Evolutionary conservation across 352 stramenopile species (phyloP).

Genomic region (Achlya hypogyna): DNA sequence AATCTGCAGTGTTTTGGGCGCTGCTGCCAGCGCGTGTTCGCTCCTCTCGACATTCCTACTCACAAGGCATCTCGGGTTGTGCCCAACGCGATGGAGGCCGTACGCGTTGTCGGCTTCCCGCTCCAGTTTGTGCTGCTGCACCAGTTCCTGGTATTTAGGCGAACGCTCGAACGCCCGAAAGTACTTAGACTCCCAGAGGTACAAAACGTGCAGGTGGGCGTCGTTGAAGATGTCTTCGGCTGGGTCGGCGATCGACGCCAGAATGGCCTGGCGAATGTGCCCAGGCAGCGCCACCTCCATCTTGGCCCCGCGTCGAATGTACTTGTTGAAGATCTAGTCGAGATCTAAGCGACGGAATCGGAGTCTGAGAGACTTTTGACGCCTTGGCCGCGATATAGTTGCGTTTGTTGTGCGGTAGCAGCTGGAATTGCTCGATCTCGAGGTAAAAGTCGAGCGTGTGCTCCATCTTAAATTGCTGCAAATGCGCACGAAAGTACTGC

Average conservation of each 20-base stretch:
- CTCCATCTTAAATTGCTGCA: slow-evolving; percentile 40
- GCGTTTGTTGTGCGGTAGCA: slow-evolving; percentile 49
- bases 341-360: neutral
- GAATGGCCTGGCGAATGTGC: slow-evolving; percentile 52
- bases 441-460: slow-evolving; percentile 63
- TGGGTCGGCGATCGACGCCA: slow-evolving; percentile 47
- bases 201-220: slow-evolving; percentile 42
- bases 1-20: neutral
- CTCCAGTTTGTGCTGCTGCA: neutral
- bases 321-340: slow-evolving; percentile 51
- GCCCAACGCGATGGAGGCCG: neutral
- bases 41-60: too few relatives aligned
- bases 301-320: slow-evolving; percentile 45
- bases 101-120: neutral
- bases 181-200: slow-evolving; percentile 41
- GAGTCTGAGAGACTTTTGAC: slow-evolving; percentile 22
- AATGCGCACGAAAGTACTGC: slow-evolving; percentile 46
- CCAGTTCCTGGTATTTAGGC: neutral
- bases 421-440: slow-evolving; percentile 61
- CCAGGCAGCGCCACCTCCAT: slow-evolving; percentile 51
- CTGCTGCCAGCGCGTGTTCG: too few relatives aligned
- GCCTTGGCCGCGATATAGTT: slow-evolving; percentile 69
- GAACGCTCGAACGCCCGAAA: slow-evolving; percentile 33
- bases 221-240: slow-evolving; percentile 55
- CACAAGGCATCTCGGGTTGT: too few relatives aligned